Conservation (phyloP, 1,284 basidiomycete species). For the Waitea zeae region DNA sequence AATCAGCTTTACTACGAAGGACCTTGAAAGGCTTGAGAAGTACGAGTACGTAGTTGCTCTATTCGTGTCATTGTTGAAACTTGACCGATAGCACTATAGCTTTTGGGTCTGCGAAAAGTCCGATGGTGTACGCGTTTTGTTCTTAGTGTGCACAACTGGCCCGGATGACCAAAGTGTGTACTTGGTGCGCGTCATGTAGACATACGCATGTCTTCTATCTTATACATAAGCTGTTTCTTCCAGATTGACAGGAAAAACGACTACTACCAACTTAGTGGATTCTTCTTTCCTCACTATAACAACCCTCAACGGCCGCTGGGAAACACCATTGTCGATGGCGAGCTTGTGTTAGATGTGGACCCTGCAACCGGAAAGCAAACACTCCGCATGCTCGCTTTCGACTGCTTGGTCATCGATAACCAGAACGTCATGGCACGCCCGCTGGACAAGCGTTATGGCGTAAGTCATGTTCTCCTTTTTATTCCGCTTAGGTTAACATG, state of each 20-base stretch:
- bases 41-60: slow-evolving; percentile 50
- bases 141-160: slow-evolving; percentile 66
- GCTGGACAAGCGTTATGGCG: slow-evolving; percentile 82
- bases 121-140: slow-evolving; percentile 87
- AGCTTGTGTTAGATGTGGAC: slow-evolving; percentile 86
- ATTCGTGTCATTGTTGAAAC: slow-evolving; percentile 3
- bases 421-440: slow-evolving; percentile 76
- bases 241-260: slow-evolving; percentile 93
- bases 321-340: slow-evolving; percentile 85
- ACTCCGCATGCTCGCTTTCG: slow-evolving; percentile 78
- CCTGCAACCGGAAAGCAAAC: slow-evolving; percentile 57
- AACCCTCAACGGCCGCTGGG: slow-evolving; percentile 44
- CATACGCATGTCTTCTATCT: too few relatives aligned
- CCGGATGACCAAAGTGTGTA: slow-evolving; percentile 61
- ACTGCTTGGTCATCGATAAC: slow-evolving; percentile 79
- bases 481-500: slow-evolving; percentile 2
- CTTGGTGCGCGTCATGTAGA: slow-evolving; percentile 39
- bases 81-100: slow-evolving; percentile 22
- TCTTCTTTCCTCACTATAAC: slow-evolving; percentile 84
- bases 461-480: slow-evolving; percentile 19
- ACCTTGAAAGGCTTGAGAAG: slow-evolving; percentile 61
- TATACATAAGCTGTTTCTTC: background rate
- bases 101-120: slow-evolving; percentile 99
- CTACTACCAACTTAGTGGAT: slow-evolving; percentile 57
- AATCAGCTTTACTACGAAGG: slow-evolving; percentile 63